phyloP scores from a whole-genome alignment of 805 yeast species.

The Scheffersomyces lignosus region DNA sequence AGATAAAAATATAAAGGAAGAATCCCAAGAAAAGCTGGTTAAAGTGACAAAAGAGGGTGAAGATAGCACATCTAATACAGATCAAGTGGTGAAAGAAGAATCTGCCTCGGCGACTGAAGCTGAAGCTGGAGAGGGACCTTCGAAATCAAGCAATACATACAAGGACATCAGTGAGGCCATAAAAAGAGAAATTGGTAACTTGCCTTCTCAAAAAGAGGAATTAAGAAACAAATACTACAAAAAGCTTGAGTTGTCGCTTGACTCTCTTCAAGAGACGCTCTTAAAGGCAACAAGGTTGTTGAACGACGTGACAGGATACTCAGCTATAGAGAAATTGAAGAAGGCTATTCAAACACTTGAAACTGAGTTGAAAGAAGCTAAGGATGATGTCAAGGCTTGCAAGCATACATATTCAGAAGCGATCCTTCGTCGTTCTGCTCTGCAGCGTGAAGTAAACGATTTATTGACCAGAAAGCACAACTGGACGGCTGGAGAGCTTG shows the following conservation, averaged over 20 bases:
- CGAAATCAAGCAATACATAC: background rate
- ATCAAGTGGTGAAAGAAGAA: background rate
- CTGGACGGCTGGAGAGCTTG: constrained; percentile 81
- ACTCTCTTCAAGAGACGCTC: constrained; percentile 56
- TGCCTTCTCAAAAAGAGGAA: constrained; percentile 49
- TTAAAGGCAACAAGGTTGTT: constrained; percentile 65
- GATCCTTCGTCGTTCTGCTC: constrained; percentile 58
- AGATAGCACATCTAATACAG: background rate
- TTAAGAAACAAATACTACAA: constrained; percentile 36
- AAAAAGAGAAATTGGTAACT: constrained; percentile 25
- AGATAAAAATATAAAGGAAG: constrained; percentile 5
- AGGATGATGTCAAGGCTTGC: constrained; percentile 46
- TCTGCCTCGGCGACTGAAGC: background rate
- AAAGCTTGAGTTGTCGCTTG: constrained; percentile 49
- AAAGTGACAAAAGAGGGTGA: background rate
- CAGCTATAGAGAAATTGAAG: constrained; percentile 73
- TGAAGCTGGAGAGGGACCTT: background rate
- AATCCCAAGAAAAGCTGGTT: constrained; percentile 1
- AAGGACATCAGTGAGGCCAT: constrained; percentile 8
- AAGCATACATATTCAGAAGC: constrained; percentile 61
- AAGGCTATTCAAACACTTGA: constrained; percentile 60
- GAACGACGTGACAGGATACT: constrained; percentile 91
- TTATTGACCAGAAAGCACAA: constrained; percentile 77
- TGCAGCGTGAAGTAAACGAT: constrained; percentile 87
- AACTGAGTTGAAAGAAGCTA: constrained; percentile 44